phyloP scores from a whole-genome alignment of 1,139 yeast genomes.

The Taphrina wiesneri region DNA sequence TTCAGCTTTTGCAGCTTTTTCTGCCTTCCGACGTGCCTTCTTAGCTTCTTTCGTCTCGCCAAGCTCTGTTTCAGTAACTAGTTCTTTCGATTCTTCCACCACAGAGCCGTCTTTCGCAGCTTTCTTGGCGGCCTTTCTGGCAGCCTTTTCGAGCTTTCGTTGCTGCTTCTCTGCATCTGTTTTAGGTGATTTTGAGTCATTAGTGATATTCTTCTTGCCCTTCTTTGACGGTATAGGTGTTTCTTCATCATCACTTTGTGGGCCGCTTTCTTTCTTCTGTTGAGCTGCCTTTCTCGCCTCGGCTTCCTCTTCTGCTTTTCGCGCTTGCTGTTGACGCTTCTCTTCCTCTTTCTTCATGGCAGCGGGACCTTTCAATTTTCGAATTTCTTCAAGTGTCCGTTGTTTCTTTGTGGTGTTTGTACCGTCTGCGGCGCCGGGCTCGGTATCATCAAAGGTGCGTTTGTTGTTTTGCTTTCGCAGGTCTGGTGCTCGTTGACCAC shows the following conservation, averaged over 20 bases:
- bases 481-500: constrained; percentile 31
- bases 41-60: constrained; percentile 18
- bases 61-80: background rate
- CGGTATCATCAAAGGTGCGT: constrained; percentile 23
- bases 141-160: constrained; percentile 19
- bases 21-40: constrained; percentile 18
- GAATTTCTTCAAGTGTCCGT: constrained; percentile 26
- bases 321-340: constrained; percentile 16
- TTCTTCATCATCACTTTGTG: constrained; percentile 5
- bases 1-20: constrained; percentile 15
- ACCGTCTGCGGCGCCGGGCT: background rate
- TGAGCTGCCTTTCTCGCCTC: background rate
- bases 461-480: constrained; percentile 16
- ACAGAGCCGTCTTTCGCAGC: background rate
- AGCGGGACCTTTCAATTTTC: constrained; percentile 21
- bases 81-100: background rate
- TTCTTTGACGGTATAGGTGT: constrained; percentile 11
- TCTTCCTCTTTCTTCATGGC: constrained; percentile 27
- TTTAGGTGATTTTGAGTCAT: background rate
- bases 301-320: background rate
- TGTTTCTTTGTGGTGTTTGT: constrained; percentile 13
- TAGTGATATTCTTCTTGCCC: constrained; percentile 13
- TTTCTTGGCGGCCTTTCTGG: constrained; percentile 28
- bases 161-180: constrained; percentile 6
- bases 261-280: background rate